A percentile compares a stretch with the other conserved stretches of the same genome.
Evolutionary conservation across 2,329 filamentous ascomycete genomes (phyloP).

Genomic region (Paraphaeosphaeria sporulosa): DNA sequence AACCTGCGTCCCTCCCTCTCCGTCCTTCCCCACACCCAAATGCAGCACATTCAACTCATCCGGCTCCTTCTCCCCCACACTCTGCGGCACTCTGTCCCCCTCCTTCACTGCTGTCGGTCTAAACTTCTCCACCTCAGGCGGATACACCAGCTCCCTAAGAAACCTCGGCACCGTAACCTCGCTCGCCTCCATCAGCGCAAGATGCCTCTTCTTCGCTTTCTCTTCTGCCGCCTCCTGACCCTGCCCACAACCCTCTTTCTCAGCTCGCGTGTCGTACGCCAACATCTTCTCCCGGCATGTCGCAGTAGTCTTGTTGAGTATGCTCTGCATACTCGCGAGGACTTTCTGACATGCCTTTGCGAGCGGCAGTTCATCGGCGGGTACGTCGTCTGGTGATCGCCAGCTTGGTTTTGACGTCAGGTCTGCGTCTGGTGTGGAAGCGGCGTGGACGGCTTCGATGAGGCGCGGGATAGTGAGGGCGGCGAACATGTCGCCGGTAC

Average conservation of each 20-base stretch:
- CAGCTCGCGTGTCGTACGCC: slow-evolving; percentile 54
- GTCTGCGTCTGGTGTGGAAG: slow-evolving; percentile 36
- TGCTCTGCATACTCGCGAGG: slow-evolving; percentile 88
- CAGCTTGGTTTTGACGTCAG: slow-evolving; percentile 70
- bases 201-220: slow-evolving; percentile 66
- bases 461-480: slow-evolving; percentile 87
- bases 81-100: slow-evolving; percentile 18
- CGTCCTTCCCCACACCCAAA: slow-evolving; percentile 27
- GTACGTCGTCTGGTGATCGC: slow-evolving; percentile 77
- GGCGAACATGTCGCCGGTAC: slow-evolving; percentile 98
- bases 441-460: slow-evolving; percentile 75
- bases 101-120: slow-evolving; percentile 55
- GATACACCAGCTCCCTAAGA: slow-evolving; percentile 70
- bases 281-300: slow-evolving; percentile 72
- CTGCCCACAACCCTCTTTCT: slow-evolving; percentile 54
- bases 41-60: slow-evolving; percentile 35
- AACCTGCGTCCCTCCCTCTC: slow-evolving; percentile 27
- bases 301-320: slow-evolving; percentile 72
- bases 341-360: slow-evolving; percentile 86
- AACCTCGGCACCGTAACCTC: slow-evolving; percentile 87
- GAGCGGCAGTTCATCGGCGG: slow-evolving; percentile 76
- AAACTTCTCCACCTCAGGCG: slow-evolving; percentile 70
- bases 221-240: slow-evolving; percentile 54
- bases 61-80: slow-evolving; percentile 23
- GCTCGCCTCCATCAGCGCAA: slow-evolving; percentile 81